Evolutionary conservation across 441 rosid genomes (phyloP), one percentile per base, ranked within the genome.

Genomic region (Hura crepitans): DNA sequence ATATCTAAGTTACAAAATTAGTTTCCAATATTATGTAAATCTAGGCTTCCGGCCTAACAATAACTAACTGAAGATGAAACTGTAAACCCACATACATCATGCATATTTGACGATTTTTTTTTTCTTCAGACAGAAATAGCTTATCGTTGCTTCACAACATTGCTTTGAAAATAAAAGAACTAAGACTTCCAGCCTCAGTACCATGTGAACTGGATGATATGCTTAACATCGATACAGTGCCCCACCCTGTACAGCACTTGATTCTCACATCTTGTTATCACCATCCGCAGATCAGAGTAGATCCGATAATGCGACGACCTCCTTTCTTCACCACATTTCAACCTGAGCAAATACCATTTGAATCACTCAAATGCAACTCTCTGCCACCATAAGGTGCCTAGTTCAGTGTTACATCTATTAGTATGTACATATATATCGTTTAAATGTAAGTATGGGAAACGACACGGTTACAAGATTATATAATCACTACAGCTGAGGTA

Each of bases 321-420:
- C n/a, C n/a, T n/a, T n/a, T n/a, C n/a, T n/a, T n/a, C 33, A 15
- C 56, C 66, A 74, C 46, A 73, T 72, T 73, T 72, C 31, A 28
- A 60, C 76, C 83, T 15, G 77, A 72, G 68, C 37, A 79, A 46
- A 57, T 42, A 59, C 39, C 70, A 49, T 56, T 73, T 67, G 63
- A 72, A 69, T 62, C 64, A 74, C 76, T 63, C 27, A 55, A 77
- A 72, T 1, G 68, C 30, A 66, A 77, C 67, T 62, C 58, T 58
- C 77, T 35, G 86, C 83, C 86, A 78, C 81, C 80, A 69, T 61
- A 62, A 56, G 72, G 70, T 65, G 78, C 68, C 82, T 55, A 54
- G 81, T 75, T 76, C 69, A 73, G 60, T 37, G 76, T 76, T 72
- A 78, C 86, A 79, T 73, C 78, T 72, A 62, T 72, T 65, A 72